Conservation (phyloP, 2,329 filamentous ascomycete genomes). For the Exserohilum rostratum region DNA sequence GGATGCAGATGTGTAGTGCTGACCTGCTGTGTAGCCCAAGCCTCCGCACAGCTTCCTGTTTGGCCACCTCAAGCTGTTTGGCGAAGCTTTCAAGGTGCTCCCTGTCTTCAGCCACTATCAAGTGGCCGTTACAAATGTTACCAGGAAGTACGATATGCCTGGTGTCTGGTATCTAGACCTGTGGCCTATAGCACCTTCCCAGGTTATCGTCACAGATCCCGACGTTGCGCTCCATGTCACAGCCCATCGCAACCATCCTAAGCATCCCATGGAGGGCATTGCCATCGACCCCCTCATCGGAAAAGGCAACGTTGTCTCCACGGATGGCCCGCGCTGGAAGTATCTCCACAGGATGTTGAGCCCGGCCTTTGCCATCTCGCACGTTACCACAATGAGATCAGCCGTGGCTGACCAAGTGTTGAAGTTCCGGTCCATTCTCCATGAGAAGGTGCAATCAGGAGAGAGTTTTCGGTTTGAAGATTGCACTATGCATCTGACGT, state of each 20-base stretch:
- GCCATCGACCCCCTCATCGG: constrained; percentile 38
- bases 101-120: constrained; percentile 48
- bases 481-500: constrained; percentile 24
- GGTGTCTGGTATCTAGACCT: constrained; percentile 53
- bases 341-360: constrained; percentile 43
- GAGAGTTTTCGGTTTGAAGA: constrained; percentile 37
- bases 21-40: constrained; percentile 36
- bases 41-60: constrained; percentile 51
- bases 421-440: constrained; percentile 36
- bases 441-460: constrained; percentile 23
- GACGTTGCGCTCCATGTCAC: constrained; percentile 50
- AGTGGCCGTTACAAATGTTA: constrained; percentile 40
- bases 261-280: constrained; percentile 28
- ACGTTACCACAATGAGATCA: constrained; percentile 39
- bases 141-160: constrained; percentile 43
- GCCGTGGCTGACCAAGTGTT: constrained; percentile 34
- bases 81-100: constrained; percentile 40
- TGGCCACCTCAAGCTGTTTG: constrained; percentile 51
- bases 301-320: constrained; percentile 33
- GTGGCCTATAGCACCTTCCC: constrained; percentile 49
- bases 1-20: not conserved
- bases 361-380: constrained; percentile 42
- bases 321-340: constrained; percentile 46
- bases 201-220: constrained; percentile 46
- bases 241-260: constrained; percentile 40